Base-by-base conservation (phyloP, 2,329 filamentous ascomycete species). In the Didymella pinodella region DNA sequence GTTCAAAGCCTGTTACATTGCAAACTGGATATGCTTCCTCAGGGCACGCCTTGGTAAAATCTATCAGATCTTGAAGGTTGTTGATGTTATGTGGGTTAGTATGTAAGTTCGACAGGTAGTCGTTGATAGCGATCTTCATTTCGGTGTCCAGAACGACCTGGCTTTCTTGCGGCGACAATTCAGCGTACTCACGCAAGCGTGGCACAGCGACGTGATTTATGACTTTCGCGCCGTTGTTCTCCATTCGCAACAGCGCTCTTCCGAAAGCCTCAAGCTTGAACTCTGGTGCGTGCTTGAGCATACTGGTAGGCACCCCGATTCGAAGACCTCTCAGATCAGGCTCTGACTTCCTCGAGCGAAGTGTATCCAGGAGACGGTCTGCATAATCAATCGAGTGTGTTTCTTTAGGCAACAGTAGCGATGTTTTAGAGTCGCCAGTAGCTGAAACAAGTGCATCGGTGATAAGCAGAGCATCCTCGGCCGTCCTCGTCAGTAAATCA, bases 1-100 rank as follows among this genome's bases (percentile, higher is more conserved):
- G 54, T n/a, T 63, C 56, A 8, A 67, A 31, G 3, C 48, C 56
- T 29, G 44, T 49, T 0, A 85, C 87, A 68, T 88, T 80, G 5
- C 85, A 79, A 28, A 79, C 71, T 0, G 87, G 86, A 64, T 81
- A 89, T n/a, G 82, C 79, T 68, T 90, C 87, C 0, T 72, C 71
- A 0, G 80, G 69, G 48, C 77, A 82, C 0, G 65, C 59, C 41
- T 84, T 84, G 0, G 86, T 88, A 63, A 85, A 87, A 18, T 75
- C 73, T 4, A 80, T 79, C 7, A 87, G 70, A 7, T 86, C 82
- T 2, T 73, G 74, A 1, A 89, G 73, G 22, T 74, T 77, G 7
- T 76, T 75, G 50, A 90, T 77, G 48, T 81, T 79, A 58, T 85
- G 73, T 0, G 86, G 85, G 65, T 90, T 90, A 56, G 70, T 75